Base-by-base conservation (phyloP, 257 asterid species). In the Nicotiana noctiflora region DNA sequence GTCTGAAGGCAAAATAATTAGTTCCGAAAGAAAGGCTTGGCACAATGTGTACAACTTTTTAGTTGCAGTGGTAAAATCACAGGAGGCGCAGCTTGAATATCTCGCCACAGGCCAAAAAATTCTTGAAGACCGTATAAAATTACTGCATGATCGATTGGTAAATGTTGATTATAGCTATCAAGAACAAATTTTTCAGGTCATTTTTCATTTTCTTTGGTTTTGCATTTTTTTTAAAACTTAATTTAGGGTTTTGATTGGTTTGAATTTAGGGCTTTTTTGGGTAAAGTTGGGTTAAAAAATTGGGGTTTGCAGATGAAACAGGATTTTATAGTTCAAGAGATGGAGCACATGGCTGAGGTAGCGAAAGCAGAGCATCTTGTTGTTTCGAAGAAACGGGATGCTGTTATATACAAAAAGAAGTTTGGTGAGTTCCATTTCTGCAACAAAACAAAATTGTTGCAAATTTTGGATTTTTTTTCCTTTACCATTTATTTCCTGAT, bases 311-410 rank as follows among this genome's bases (percentile, higher is more conserved):
- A 88, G 83, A 75, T 87, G 84, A 84, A 88, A 86, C 79, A 88
- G 86, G 74, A 77, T 8, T 18, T 85, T 66, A 46, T 40, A 9
- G 23, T 84, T 87, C 94, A 91, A 92, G 90, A 89, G 81, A 75
- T 89, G 92, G 94, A 86, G 80, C 85, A 64, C 11, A 84, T 75
- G 49, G 88, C 88, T 60, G 88, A 85, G 82, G 86, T 87, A 34
- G 68, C 83, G 74, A 91, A 89, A 85, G 79, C 87, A 25, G 91
- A 91, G 60, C 52, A 86, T 23, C 1, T 86, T 77, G 79, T 89
- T 81, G 94, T 95, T 59, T 82, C 88, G 85, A 91, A 89, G 87
- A 88, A 86, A 34, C 88, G 89, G 75, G 97, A 92, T 65, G 90
- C 92, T 60, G 67, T 77, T 51, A 57, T 87, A 53, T 91, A 79